These are phyloP conservation scores for Lactifluus piperatus DNA, from an alignment of 768 basidiomycete species.

Conservation along the genomic window DNA sequence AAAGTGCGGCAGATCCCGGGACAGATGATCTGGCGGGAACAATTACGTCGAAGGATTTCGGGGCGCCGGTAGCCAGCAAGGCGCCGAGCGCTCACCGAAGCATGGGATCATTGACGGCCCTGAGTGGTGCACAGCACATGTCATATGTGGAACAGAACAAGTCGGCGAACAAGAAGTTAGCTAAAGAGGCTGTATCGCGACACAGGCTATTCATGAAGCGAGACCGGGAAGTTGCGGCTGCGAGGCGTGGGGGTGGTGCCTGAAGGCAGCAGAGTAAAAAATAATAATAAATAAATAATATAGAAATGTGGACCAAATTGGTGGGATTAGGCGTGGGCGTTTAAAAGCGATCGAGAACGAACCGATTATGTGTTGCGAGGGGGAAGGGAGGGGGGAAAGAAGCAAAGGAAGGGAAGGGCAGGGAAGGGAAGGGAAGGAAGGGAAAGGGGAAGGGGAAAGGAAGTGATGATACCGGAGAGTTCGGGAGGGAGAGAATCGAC, in stretches of 20 bases:
- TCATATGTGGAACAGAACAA: constrained; percentile 90
- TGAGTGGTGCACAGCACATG: constrained; percentile 89
- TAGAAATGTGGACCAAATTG: neutral
- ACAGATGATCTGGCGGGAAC: constrained; percentile 82
- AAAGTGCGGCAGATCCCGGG: constrained; percentile 82
- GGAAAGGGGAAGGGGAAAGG: too few relatives aligned
- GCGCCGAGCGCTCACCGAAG: constrained; percentile 68
- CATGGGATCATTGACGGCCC: constrained; percentile 69
- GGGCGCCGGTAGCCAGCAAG: constrained; percentile 39
- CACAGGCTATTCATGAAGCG: constrained; percentile 80
- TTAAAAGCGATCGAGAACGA: constrained; percentile 9
- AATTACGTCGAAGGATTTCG: constrained; percentile 80
- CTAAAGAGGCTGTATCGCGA: constrained; percentile 41
- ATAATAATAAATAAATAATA: neutral
- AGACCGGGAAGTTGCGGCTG: constrained; percentile 61
- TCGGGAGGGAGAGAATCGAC: too few relatives aligned
- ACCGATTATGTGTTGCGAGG: constrained; percentile 11
- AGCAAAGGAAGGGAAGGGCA: neutral
- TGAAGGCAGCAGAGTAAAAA: neutral
- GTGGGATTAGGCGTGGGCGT: constrained; percentile 6
- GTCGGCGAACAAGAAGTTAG: constrained; percentile 76
- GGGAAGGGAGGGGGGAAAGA: neutral
- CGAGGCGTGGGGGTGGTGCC: constrained; percentile 21
- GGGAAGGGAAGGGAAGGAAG: neutral
- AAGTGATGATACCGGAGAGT: too few relatives aligned